Evolutionary conservation across 225 moss, liverwort and hornwort species (phyloP).

Genomic region (Lunularia cruciata): DNA sequence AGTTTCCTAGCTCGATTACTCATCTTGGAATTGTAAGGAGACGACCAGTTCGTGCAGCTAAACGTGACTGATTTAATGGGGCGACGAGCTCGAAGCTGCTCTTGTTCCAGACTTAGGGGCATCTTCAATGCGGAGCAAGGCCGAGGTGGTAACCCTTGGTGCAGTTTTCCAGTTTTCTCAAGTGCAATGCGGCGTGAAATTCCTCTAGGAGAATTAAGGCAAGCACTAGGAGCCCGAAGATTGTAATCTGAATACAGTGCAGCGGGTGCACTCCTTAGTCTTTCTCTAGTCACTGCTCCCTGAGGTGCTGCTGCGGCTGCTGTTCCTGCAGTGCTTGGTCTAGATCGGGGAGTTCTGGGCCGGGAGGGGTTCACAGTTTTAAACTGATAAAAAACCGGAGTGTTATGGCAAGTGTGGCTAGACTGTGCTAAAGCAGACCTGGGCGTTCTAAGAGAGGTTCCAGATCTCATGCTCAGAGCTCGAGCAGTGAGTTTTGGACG

Average conservation of each 20-base stretch:
- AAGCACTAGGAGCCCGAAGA: neutral
- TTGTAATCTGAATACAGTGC: neutral
- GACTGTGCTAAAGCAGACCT: neutral
- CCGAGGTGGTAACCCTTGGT: neutral
- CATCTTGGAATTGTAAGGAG: slow-evolving; percentile 19
- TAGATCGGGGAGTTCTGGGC: neutral
- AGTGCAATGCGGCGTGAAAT: neutral
- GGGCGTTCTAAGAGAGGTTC: neutral
- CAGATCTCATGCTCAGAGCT: neutral
- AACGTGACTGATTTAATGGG: slow-evolving; percentile 2
- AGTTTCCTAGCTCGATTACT: slow-evolving; percentile 8
- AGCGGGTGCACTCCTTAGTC: slow-evolving; percentile 1
- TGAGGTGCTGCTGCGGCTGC: slow-evolving; percentile 7
- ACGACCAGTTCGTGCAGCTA: neutral
- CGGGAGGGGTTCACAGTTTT: neutral
- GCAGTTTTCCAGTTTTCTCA: neutral
- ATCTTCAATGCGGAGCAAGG: neutral
- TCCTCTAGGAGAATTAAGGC: too few relatives aligned
- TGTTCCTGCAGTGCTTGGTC: neutral
- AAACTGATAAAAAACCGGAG: neutral
- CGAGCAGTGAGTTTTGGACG: neutral
- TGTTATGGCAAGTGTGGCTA: neutral
- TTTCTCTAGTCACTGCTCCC: slow-evolving; percentile 4
- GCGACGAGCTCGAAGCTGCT: neutral
- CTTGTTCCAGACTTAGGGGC: neutral